Conservation (phyloP, 805 yeast species). For the Metschnikowia gelsemii region DNA sequence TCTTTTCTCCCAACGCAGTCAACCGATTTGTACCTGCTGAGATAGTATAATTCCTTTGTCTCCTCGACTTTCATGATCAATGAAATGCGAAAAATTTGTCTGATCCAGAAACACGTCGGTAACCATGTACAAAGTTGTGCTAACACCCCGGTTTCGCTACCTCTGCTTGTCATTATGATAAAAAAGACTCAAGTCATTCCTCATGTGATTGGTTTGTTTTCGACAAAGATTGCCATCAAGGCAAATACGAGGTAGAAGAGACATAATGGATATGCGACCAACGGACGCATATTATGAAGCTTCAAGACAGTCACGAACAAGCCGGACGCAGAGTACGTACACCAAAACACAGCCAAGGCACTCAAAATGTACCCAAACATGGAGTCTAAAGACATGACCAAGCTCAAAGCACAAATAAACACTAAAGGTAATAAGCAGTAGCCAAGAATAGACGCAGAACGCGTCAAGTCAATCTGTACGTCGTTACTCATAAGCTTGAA, state of each 20-base stretch:
- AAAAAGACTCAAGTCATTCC: background rate
- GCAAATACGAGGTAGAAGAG: conserved; percentile 94
- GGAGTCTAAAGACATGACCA: conserved; percentile 67
- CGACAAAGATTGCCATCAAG: conserved; percentile 86
- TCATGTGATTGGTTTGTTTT: conserved; percentile 25
- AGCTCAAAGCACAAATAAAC: conserved; percentile 67
- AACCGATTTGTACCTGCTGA: too few relatives aligned
- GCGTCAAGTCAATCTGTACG: conserved; percentile 52
- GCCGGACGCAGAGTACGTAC: conserved; percentile 91
- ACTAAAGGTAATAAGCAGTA: conserved; percentile 92
- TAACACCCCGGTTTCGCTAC: background rate
- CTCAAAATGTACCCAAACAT: conserved; percentile 69
- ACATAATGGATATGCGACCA: conserved; percentile 90
- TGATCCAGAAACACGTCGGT: too few relatives aligned
- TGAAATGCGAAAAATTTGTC: too few relatives aligned
- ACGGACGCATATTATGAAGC: conserved; percentile 78
- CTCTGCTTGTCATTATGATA: background rate
- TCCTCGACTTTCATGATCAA: too few relatives aligned
- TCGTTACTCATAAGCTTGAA: conserved; percentile 83
- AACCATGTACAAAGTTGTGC: too few relatives aligned
- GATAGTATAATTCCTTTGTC: too few relatives aligned
- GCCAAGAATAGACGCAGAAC: conserved; percentile 90
- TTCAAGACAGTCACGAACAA: conserved; percentile 84
- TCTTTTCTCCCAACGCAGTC: too few relatives aligned
- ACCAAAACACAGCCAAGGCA: conserved; percentile 74